A percentile compares a stretch with the other conserved stretches of the same genome.
Evolutionary conservation across 2,329 filamentous ascomycete genomes (phyloP).

Genomic region (Hypoxylon sp.): DNA sequence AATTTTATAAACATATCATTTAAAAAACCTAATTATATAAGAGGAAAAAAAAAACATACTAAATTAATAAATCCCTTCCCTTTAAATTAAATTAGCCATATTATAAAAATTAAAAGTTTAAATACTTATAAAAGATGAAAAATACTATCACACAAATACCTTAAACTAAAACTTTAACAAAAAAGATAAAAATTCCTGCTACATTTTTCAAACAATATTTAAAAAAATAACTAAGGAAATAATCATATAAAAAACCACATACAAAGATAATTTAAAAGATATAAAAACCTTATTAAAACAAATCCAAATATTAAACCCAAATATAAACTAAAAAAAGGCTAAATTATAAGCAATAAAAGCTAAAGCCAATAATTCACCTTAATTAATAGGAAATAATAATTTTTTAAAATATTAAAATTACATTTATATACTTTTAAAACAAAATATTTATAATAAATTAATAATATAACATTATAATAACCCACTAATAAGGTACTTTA

Average conservation of each 20-base stretch:
- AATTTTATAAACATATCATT: background rate
- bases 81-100: background rate
- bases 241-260: background rate
- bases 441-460: background rate
- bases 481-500: background rate
- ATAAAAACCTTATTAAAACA: background rate
- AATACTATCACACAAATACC: background rate
- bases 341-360: background rate
- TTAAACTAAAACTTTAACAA: background rate
- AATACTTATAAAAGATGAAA: background rate
- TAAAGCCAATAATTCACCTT: background rate
- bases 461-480: constrained; percentile 2
- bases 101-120: background rate
- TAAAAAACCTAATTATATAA: background rate
- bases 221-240: background rate
- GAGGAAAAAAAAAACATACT: background rate
- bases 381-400: background rate
- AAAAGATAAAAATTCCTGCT: background rate
- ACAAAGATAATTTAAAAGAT: background rate
- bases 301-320: background rate
- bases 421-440: background rate
- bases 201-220: background rate
- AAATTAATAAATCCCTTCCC: background rate
- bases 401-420: background rate
- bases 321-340: background rate